These are phyloP conservation scores for Zopfia rhizophila DNA, from an alignment of 2,329 filamentous ascomycete genomes.

Conservation along the genomic window DNA sequence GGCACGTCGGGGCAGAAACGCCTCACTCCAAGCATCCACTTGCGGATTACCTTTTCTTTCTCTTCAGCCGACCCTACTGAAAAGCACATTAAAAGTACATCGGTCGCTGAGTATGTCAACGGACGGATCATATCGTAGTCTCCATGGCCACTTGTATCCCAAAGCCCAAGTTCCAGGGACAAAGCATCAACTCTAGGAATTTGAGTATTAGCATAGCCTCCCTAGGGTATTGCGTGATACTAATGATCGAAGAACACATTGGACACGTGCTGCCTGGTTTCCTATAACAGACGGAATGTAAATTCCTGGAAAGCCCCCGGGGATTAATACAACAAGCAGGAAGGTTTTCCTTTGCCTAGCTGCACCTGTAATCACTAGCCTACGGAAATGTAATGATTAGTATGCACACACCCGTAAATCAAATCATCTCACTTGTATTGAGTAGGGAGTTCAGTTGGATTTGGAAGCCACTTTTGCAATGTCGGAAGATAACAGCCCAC, in stretches of 20 bases:
- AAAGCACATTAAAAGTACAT: slow-evolving; percentile 15
- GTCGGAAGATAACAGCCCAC: no score
- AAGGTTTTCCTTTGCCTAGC: no score
- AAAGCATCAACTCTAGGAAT: slow-evolving; percentile 5
- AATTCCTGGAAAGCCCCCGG: neutral
- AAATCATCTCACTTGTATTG: no score
- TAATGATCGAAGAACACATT: no score
- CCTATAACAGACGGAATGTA: no score
- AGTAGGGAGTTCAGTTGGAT: no score
- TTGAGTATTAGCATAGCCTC: neutral
- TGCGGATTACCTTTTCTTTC: slow-evolving; percentile 2
- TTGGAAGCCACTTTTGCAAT: no score
- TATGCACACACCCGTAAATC: no score
- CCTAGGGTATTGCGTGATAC: no score
- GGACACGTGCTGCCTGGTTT: no score
- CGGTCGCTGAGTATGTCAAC: neutral
- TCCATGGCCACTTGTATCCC: slow-evolving; percentile 4
- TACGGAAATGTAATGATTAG: no score
- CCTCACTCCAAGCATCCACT: neutral
- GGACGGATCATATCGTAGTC: slow-evolving; percentile 1
- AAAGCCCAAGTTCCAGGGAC: neutral
- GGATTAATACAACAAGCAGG: slow-evolving; percentile 1
- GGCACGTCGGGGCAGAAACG: neutral
- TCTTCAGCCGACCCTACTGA: neutral
- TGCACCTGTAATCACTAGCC: no score